Percentiles rank a stretch among this genome's conserved stretches.
Conservation (phyloP, 495 filamentous ascomycete genomes). For the Cenococcum geophilum region DNA sequence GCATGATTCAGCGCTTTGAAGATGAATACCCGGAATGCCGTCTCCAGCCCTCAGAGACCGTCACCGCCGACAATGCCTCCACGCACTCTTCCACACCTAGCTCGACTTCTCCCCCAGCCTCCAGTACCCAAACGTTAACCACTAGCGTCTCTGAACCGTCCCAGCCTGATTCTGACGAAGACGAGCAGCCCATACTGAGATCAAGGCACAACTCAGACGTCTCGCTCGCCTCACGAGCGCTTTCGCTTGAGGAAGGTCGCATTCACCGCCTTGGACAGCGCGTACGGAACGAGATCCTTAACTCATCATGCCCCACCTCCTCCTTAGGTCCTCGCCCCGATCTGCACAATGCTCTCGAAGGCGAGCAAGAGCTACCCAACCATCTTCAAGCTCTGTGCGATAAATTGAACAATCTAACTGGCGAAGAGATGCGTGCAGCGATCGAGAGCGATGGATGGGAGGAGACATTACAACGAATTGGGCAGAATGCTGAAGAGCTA, state of each 20-base stretch:
- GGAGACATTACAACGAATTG: constrained; percentile 27
- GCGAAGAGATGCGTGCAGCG: constrained; percentile 33
- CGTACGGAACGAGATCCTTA: constrained; percentile 63
- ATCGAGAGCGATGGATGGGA: constrained; percentile 28
- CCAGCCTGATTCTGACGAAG: constrained; percentile 28
- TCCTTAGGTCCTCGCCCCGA: constrained; percentile 32
- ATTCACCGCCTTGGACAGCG: constrained; percentile 79
- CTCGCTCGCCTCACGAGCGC: constrained; percentile 68
- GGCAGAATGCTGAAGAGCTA: constrained; percentile 37
- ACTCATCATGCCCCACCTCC: constrained; percentile 39
- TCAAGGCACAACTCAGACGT: constrained; percentile 72
- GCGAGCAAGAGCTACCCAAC: constrained; percentile 19
- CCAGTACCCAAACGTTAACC: constrained; percentile 16
- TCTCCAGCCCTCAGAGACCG: constrained; percentile 8
- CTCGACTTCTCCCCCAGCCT: constrained; percentile 17
- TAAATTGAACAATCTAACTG: constrained; percentile 27
- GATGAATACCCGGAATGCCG: constrained; percentile 91
- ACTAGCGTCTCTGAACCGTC: constrained; percentile 15
- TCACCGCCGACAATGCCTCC: constrained; percentile 15
- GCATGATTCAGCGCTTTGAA: constrained; percentile 92
- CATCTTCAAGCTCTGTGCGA: constrained; percentile 24
- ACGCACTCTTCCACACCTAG: constrained; percentile 18
- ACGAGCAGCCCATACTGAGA: constrained; percentile 35
- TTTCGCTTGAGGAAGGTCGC: constrained; percentile 83
- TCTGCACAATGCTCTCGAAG: constrained; percentile 9